These are phyloP conservation scores for Xylaria telfairii DNA, from an alignment of 495 filamentous ascomycete genomes.

Conservation along the genomic window DNA sequence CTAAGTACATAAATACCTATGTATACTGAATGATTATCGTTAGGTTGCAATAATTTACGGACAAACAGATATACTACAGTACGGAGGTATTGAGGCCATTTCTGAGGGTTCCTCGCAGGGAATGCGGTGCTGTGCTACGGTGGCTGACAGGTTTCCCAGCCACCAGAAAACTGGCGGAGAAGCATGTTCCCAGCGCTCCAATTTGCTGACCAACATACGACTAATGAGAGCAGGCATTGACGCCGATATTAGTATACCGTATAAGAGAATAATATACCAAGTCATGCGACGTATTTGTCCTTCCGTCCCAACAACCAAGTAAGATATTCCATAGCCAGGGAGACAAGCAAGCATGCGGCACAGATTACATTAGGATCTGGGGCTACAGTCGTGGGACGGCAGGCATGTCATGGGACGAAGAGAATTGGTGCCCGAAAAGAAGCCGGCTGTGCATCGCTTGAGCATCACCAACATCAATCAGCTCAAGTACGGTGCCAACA, in stretches of 20 bases:
- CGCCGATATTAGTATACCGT: conserved; percentile 20
- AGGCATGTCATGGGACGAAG: conserved; percentile 26
- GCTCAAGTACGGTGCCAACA: conserved; percentile 1
- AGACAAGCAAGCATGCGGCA: conserved; percentile 18
- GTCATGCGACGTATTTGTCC: conserved; percentile 19
- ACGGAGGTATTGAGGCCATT: neutral
- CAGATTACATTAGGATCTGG: conserved; percentile 16
- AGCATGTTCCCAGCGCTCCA: conserved; percentile 2
- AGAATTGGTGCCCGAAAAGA: conserved; percentile 25
- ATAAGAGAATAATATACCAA: conserved; percentile 13
- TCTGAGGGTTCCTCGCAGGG: neutral
- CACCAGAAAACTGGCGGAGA: conserved; percentile 17
- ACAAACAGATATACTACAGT: neutral
- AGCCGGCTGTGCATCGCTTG: conserved; percentile 21
- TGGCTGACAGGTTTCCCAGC: conserved; percentile 27
- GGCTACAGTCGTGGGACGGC: conserved; percentile 19
- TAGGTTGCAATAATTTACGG: conserved; percentile 1
- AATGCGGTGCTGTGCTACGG: conserved; percentile 2
- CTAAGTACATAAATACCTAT: no score
- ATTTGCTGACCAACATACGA: conserved; percentile 26
- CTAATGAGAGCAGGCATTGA: conserved; percentile 19
- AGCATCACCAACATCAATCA: conserved; percentile 13
- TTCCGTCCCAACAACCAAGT: conserved; percentile 16
- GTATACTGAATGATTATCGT: neutral
- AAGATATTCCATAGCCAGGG: conserved; percentile 1